Conservation (phyloP, 2,329 filamentous ascomycete genomes). For the Sordariomycetes sp. region DNA sequence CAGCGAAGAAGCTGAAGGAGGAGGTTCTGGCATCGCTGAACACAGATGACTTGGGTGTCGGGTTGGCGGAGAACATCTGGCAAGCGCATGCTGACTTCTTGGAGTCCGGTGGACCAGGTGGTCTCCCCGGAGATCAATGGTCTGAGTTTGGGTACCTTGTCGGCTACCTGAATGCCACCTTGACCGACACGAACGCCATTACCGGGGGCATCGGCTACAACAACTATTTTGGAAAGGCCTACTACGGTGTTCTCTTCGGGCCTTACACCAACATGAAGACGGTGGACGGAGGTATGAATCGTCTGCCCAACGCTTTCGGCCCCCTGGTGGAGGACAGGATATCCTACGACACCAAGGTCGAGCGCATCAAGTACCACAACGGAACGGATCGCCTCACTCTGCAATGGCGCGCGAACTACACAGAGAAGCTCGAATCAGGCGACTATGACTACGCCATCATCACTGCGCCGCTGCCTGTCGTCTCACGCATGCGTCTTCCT, state of each 20-base stretch:
- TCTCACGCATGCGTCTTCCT: constrained; percentile 53
- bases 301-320: constrained; percentile 52
- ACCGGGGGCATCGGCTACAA: background rate
- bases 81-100: constrained; percentile 25
- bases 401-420: constrained; percentile 41
- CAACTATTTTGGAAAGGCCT: background rate
- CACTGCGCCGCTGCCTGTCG: constrained; percentile 53
- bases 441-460: constrained; percentile 61
- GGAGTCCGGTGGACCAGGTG: constrained; percentile 18
- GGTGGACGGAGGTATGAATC: constrained; percentile 47
- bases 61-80: constrained; percentile 32
- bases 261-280: constrained; percentile 32
- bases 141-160: constrained; percentile 55
- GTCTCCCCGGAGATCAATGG: constrained; percentile 49
- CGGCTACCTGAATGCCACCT: constrained; percentile 43
- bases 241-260: constrained; percentile 51
- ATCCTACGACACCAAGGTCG: constrained; percentile 46
- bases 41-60: constrained; percentile 22
- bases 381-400: constrained; percentile 41
- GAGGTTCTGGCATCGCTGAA: constrained; percentile 25
- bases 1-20: constrained; percentile 21
- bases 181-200: constrained; percentile 42
- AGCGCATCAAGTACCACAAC: constrained; percentile 44
- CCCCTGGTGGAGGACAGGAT: constrained; percentile 50
- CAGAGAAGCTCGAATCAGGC: constrained; percentile 22